These are phyloP conservation scores for Penicillium steckii DNA, from an alignment of 495 filamentous ascomycete genomes.

Conservation along the genomic window DNA sequence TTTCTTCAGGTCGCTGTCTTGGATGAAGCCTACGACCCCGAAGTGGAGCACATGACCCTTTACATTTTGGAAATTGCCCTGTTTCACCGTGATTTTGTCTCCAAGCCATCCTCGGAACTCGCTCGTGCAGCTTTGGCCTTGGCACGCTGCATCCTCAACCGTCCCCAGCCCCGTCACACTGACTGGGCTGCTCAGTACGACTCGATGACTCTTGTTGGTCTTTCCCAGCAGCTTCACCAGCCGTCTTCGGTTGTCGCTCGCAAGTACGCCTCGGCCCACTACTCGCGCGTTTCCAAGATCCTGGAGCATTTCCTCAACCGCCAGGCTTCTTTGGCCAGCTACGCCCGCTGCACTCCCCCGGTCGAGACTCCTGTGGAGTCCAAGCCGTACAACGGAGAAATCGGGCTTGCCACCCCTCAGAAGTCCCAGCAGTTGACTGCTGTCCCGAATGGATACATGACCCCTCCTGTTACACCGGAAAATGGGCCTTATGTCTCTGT, in stretches of 20 bases:
- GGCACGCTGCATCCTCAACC: conserved; percentile 79
- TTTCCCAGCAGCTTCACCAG: conserved; percentile 82
- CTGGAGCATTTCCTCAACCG: conserved; percentile 84
- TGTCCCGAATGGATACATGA: conserved; percentile 80
- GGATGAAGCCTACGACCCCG: conserved; percentile 65
- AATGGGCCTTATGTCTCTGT: conserved; percentile 55
- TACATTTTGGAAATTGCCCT: conserved; percentile 94
- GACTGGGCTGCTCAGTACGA: conserved; percentile 85
- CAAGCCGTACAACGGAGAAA: conserved; percentile 50
- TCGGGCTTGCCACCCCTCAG: conserved; percentile 75
- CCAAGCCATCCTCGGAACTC: conserved; percentile 83
- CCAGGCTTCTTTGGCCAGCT: conserved; percentile 71
- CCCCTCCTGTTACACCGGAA: conserved; percentile 95
- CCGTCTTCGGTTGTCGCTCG: conserved; percentile 82
- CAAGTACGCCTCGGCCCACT: conserved; percentile 82
- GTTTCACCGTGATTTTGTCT: conserved; percentile 95
- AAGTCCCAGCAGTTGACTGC: conserved; percentile 66
- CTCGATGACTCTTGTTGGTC: conserved; percentile 68
- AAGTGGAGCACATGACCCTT: conserved; percentile 90
- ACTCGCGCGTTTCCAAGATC: conserved; percentile 76
- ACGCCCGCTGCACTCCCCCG: conserved; percentile 72
- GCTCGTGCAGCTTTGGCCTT: conserved; percentile 83
- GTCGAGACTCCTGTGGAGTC: conserved; percentile 57
- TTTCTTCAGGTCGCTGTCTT: conserved; percentile 78
- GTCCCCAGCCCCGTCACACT: conserved; percentile 68